Conservation (phyloP, 768 basidiomycete species). For the Tephrocybe sp. region DNA sequence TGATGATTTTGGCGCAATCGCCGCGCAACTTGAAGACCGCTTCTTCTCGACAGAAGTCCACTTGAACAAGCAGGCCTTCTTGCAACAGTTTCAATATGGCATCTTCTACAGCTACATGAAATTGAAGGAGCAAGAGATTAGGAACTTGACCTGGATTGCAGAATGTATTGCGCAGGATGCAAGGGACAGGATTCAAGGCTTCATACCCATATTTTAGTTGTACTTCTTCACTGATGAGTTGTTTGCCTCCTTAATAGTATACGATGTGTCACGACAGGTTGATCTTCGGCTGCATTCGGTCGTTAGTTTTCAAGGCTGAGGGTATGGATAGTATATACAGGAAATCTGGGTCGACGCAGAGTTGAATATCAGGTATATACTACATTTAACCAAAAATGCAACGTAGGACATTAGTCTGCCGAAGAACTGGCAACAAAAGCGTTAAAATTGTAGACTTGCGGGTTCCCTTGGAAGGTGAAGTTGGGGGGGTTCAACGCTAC, state of each 20-base stretch:
- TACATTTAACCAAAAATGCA: too few relatives aligned
- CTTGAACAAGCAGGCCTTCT: slow-evolving; percentile 90
- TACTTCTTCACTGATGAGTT: slow-evolving; percentile 2
- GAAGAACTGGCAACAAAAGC: slow-evolving; percentile 51
- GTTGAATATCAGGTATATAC: too few relatives aligned
- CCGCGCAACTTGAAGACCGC: slow-evolving; percentile 80
- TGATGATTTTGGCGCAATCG: slow-evolving; percentile 42
- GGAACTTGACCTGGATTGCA: slow-evolving; percentile 90
- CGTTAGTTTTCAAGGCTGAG: too few relatives aligned
- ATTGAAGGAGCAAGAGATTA: slow-evolving; percentile 87
- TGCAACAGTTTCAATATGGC: slow-evolving; percentile 95
- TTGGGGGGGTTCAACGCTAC: slow-evolving; percentile 45
- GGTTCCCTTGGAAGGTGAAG: slow-evolving; percentile 54
- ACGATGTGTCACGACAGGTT: background rate
- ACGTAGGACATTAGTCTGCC: slow-evolving; percentile 16
- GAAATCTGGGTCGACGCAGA: too few relatives aligned
- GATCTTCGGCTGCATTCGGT: too few relatives aligned
- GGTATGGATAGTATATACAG: too few relatives aligned
- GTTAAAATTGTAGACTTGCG: slow-evolving; percentile 69
- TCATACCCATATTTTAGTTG: slow-evolving; percentile 82
- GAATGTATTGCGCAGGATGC: slow-evolving; percentile 99
- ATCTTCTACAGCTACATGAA: slow-evolving; percentile 93
- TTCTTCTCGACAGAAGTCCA: slow-evolving; percentile 95
- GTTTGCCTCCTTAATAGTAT: background rate
- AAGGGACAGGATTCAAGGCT: slow-evolving; percentile 92